phyloP scores from a whole-genome alignment of 768 basidiomycete species.

The Hemileccinum rubropunctum region DNA sequence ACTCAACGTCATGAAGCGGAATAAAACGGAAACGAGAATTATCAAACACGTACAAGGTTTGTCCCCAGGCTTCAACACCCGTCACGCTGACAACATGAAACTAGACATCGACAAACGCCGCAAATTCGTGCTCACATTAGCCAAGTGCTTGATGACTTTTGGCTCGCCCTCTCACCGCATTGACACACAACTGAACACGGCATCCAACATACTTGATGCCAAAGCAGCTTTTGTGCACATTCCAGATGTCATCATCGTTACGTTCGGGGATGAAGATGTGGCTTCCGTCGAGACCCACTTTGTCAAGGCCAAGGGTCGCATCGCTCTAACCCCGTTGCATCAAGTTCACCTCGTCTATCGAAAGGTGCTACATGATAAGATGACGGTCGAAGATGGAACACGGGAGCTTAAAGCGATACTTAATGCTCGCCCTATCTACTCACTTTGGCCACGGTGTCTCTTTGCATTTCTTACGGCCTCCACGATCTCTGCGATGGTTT shows the following conservation, averaged over 20 bases:
- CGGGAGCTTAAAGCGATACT: constrained; percentile 64
- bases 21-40: constrained; percentile 35
- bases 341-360: constrained; percentile 83
- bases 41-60: constrained; percentile 49
- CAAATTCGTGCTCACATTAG: constrained; percentile 82
- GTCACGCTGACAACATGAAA: constrained; percentile 1
- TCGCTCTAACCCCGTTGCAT: constrained; percentile 81
- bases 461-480: constrained; percentile 77
- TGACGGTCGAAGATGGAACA: constrained; percentile 70
- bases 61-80: background rate
- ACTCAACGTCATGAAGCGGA: constrained; percentile 29
- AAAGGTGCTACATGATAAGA: constrained; percentile 80
- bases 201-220: constrained; percentile 74
- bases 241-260: constrained; percentile 74
- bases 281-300: constrained; percentile 80
- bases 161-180: constrained; percentile 94
- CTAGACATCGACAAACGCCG: constrained; percentile 48
- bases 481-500: constrained; percentile 79
- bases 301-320: constrained; percentile 74
- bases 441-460: constrained; percentile 61
- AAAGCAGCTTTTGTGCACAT: constrained; percentile 84
- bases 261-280: constrained; percentile 74
- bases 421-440: constrained; percentile 64
- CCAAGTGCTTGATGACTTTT: constrained; percentile 85
- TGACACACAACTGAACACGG: constrained; percentile 82